A percentile compares a stretch with the other conserved stretches of the same genome.
These are phyloP conservation scores for Ascochyta fabae DNA, from an alignment of 2,329 filamentous ascomycete species.

Conservation along the genomic window DNA sequence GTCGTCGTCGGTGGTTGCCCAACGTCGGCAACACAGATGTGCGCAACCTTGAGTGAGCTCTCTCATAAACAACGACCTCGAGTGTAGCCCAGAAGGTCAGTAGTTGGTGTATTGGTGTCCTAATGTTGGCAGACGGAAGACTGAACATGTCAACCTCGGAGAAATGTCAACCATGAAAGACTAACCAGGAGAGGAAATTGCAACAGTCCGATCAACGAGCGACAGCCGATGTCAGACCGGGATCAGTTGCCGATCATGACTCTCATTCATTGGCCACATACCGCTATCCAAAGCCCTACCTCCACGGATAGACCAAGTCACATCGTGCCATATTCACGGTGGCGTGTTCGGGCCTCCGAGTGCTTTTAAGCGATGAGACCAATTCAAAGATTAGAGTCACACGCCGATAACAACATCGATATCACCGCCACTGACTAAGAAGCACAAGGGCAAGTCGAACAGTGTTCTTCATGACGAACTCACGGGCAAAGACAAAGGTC, in stretches of 20 bases:
- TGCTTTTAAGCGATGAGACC: conserved; percentile 17
- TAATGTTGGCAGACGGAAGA: neutral
- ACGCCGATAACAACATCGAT: conserved; percentile 17
- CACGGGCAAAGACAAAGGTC: conserved; percentile 30
- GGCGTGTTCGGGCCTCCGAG: conserved; percentile 24
- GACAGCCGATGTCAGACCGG: conserved; percentile 8
- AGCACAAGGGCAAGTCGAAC: neutral
- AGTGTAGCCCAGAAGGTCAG: too few species aligned
- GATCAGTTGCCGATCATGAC: neutral
- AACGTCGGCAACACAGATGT: neutral
- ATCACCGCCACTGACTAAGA: conserved; percentile 5
- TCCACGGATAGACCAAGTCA: conserved; percentile 12
- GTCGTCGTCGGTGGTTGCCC: neutral
- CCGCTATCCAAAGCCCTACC: neutral
- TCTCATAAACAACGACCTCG: too few species aligned
- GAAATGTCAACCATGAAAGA: neutral
- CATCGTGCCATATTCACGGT: conserved; percentile 18
- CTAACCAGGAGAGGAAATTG: conserved; percentile 15
- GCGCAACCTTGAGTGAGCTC: too few species aligned
- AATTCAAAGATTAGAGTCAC: conserved; percentile 2
- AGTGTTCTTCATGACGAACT: conserved; percentile 21
- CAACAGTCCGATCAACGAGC: conserved; percentile 21
- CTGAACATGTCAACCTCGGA: neutral
- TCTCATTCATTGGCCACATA: neutral
- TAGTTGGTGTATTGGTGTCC: too few species aligned